Evolutionary conservation across 139 green algal species (phyloP).

Genomic region (Micractinium conductrix): DNA sequence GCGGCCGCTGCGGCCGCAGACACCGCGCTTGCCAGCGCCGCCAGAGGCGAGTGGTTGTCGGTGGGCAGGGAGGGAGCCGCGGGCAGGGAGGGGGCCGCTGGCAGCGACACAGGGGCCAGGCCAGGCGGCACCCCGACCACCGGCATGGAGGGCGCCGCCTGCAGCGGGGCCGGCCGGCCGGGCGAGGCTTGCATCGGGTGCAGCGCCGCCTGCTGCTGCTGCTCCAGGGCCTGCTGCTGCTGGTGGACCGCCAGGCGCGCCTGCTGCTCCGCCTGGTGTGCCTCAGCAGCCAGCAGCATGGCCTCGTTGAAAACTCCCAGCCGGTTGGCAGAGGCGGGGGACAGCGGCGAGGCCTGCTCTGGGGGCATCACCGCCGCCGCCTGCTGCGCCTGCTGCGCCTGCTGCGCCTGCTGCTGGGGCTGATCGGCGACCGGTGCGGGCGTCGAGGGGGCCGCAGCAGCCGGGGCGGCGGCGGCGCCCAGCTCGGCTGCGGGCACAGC

Average conservation of each 20-base stretch:
- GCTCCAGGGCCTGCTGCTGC: neutral
- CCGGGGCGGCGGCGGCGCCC: too few species aligned
- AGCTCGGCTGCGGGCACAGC: too few species aligned
- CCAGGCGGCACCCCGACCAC: slow-evolving; percentile 19
- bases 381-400: neutral
- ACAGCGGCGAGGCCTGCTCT: neutral
- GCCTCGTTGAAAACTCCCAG: slow-evolving; percentile 22
- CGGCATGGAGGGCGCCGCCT: neutral
- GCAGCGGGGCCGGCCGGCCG: neutral
- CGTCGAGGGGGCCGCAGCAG: neutral
- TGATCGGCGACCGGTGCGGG: too few species aligned
- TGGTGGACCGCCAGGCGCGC: neutral
- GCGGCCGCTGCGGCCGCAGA: neutral
- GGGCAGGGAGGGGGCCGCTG: neutral
- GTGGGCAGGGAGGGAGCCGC: neutral
- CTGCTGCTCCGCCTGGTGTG: neutral
- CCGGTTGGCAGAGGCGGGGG: neutral
- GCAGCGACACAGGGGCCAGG: neutral
- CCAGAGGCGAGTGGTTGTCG: neutral
- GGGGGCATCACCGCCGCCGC: too few species aligned
- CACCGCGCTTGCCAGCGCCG: slow-evolving; percentile 2
- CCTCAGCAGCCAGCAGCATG: neutral
- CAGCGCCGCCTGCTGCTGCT: neutral
- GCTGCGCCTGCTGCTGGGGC: neutral
- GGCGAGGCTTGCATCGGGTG: neutral